Evolutionary conservation across 345 rosid genomes (phyloP).

Genomic region (Erucastrum elatum): DNA sequence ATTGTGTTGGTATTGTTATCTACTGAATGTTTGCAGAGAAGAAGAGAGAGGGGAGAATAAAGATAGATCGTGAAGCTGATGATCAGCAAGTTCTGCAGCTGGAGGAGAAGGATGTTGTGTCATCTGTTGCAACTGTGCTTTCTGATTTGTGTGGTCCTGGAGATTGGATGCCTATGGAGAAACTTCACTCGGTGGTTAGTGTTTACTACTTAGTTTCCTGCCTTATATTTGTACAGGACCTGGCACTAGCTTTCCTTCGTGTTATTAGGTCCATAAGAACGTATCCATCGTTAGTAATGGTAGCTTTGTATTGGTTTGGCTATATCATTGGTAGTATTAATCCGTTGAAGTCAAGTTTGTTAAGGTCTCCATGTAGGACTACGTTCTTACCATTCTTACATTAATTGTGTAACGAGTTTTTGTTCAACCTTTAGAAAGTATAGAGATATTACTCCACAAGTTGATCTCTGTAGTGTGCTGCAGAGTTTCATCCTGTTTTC

Average conservation of each 20-base stretch:
- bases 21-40: slow-evolving; percentile 56
- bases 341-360: background rate
- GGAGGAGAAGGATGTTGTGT: slow-evolving; percentile 98
- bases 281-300: background rate
- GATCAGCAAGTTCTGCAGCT: slow-evolving; percentile 84
- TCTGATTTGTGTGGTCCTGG: slow-evolving; percentile 99
- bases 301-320: background rate
- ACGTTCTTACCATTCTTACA: background rate
- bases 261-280: background rate
- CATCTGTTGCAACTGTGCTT: slow-evolving; percentile 95
- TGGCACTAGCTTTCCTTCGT: background rate
- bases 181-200: slow-evolving; percentile 84
- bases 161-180: slow-evolving; percentile 99
- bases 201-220: background rate
- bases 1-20: background rate
- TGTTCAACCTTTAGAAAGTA: background rate
- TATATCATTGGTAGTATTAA: background rate
- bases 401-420: background rate
- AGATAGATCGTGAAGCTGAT: slow-evolving; percentile 91
- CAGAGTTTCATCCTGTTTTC: background rate
- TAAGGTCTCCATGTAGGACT: background rate
- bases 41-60: slow-evolving; percentile 75
- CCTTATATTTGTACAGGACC: background rate
- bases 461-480: background rate
- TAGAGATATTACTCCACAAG: background rate